These are phyloP conservation scores for Vanilla planifolia DNA, from an alignment of 106 monocot genomes.

Conservation along the genomic window DNA sequence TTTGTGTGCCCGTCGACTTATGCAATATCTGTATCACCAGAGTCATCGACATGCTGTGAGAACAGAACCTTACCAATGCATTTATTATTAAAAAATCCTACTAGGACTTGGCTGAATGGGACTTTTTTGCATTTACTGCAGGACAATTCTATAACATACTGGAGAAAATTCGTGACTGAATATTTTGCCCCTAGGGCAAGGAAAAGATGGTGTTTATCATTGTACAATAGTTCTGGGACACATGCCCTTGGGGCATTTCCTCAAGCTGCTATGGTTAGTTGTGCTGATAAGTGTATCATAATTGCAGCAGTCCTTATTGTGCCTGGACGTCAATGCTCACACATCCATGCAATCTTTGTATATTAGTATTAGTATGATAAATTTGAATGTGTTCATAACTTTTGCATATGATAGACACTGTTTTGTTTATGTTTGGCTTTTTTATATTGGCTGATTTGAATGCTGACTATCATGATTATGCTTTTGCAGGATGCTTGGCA, in stretches of 20 bases:
- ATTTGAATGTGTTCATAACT: too few relatives aligned
- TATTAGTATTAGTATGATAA: too few relatives aligned
- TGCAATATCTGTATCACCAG: constrained; percentile 95
- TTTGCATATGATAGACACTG: not conserved
- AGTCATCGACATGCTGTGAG: constrained; percentile 69
- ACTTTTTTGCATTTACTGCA: constrained; percentile 16
- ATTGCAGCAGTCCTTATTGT: too few relatives aligned
- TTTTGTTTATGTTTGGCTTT: not conserved
- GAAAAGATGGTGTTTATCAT: constrained; percentile 86
- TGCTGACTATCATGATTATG: not conserved
- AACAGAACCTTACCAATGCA: constrained; percentile 10
- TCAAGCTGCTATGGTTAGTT: constrained; percentile 74
- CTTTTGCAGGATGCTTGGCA: constrained; percentile 81
- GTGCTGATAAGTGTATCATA: too few relatives aligned
- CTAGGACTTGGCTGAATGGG: not conserved
- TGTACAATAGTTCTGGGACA: constrained; percentile 64
- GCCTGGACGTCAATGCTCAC: too few relatives aligned
- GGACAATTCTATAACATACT: constrained; percentile 85
- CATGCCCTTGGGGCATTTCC: constrained; percentile 67
- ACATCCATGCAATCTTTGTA: too few relatives aligned
- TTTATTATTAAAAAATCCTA: not conserved
- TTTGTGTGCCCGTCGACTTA: constrained; percentile 69
- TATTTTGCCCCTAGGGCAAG: constrained; percentile 85
- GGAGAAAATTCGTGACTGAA: constrained; percentile 84
- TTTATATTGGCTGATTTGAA: not conserved